Percentiles rank a stretch among this genome's conserved stretches.
phyloP scores from a whole-genome alignment of 306 rosid genomes.

The Vigna hirtella region DNA sequence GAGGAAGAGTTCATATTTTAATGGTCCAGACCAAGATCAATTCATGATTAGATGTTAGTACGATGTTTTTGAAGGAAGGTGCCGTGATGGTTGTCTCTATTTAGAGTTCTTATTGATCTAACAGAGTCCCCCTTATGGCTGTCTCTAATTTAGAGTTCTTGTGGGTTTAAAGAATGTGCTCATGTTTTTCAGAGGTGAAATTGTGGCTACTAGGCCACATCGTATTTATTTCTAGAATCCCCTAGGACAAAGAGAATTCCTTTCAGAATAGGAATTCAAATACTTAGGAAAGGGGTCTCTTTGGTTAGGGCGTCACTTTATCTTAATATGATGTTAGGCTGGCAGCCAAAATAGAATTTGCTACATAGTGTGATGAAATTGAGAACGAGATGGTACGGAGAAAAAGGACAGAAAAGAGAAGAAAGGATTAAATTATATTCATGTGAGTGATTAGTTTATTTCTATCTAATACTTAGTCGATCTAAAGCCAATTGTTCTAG shows the following conservation, averaged over 20 bases:
- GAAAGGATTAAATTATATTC: neutral
- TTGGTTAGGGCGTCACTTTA: neutral
- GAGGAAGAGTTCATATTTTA: neutral
- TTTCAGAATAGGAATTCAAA: slow-evolving; percentile 6
- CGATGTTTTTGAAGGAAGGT: neutral
- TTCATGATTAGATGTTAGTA: neutral
- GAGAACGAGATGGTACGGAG: slow-evolving; percentile 17
- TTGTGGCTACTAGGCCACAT: neutral
- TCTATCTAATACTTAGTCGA: neutral
- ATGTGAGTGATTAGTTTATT: neutral
- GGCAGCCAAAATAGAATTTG: slow-evolving; percentile 9
- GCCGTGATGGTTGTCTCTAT: slow-evolving; percentile 10
- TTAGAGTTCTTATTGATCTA: neutral
- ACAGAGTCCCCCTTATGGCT: neutral
- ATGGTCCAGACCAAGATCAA: neutral
- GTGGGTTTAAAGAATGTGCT: neutral
- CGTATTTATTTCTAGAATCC: slow-evolving; percentile 4
- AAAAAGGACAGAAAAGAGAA: neutral
- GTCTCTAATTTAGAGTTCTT: too few species aligned
- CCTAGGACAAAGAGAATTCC: slow-evolving; percentile 4
- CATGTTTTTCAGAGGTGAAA: neutral
- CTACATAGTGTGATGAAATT: slow-evolving; percentile 1
- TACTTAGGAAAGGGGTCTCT: neutral
- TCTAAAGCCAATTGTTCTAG: neutral
- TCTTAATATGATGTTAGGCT: slow-evolving; percentile 5